These are phyloP conservation scores for Camellia lanceoleosa DNA, from an alignment of 148 eudicot genomes.

Conservation along the genomic window DNA sequence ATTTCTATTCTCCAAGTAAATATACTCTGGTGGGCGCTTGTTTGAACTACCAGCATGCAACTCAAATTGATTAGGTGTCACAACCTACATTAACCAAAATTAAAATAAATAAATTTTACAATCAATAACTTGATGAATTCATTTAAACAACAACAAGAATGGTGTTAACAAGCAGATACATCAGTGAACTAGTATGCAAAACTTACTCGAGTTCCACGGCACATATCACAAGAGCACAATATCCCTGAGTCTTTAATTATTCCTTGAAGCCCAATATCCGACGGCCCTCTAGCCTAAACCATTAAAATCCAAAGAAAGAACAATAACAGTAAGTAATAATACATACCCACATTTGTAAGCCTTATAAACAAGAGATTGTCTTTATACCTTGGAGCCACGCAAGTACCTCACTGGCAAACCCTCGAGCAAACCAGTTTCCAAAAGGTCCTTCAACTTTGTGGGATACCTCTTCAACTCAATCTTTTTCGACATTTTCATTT, in stretches of 20 bases:
- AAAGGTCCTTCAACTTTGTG: conserved; percentile 45
- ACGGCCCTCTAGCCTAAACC: conserved; percentile 23
- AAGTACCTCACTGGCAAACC: conserved; percentile 56
- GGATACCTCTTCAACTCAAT: conserved; percentile 33
- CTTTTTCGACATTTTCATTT: conserved; percentile 34
- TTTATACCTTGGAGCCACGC: conserved; percentile 61
- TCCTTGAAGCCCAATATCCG: conserved; percentile 49
- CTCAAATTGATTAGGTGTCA: conserved; percentile 64
- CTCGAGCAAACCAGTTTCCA: conserved; percentile 68
- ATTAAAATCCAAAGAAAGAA: not conserved
- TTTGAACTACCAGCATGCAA: conserved; percentile 77
- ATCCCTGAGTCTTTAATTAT: conserved; percentile 55
- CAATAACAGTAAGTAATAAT: not conserved
- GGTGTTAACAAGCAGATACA: not conserved
- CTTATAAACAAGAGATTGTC: not conserved
- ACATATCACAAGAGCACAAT: conserved; percentile 55
- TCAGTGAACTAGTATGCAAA: not conserved
- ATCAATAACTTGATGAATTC: not conserved
- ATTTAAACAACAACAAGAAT: not conserved
- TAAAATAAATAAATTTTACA: not conserved
- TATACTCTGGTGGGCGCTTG: conserved; percentile 82
- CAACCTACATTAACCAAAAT: conserved; percentile 46
- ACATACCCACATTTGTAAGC: not conserved
- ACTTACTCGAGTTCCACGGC: conserved; percentile 61
- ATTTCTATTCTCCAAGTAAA: conserved; percentile 68